These are phyloP conservation scores for Grosmannia clavigera DNA, from an alignment of 2,329 filamentous ascomycete genomes.

Conservation along the genomic window DNA sequence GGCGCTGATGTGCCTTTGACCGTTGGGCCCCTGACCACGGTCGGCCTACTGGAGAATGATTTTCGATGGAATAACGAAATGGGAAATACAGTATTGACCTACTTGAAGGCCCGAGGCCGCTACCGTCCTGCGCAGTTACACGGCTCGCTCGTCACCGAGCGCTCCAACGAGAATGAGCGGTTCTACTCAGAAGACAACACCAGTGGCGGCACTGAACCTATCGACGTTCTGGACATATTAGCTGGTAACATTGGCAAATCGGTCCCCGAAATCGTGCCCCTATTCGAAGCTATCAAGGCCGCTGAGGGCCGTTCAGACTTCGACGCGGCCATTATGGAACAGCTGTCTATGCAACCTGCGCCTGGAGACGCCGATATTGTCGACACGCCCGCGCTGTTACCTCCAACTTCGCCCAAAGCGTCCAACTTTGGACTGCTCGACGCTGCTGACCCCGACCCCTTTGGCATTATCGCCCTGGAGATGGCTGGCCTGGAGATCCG, in stretches of 20 bases:
- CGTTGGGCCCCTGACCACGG: constrained; percentile 44
- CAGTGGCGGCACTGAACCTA: constrained; percentile 10
- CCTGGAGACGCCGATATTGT: constrained; percentile 58
- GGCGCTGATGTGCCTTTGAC: constrained; percentile 15
- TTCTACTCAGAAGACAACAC: constrained; percentile 33
- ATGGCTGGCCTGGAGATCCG: constrained; percentile 80
- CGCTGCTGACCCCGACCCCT: constrained; percentile 77
- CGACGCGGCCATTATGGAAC: constrained; percentile 54
- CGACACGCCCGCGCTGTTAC: constrained; percentile 28
- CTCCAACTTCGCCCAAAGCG: constrained; percentile 22
- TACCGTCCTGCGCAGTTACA: constrained; percentile 41
- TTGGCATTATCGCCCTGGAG: constrained; percentile 80
- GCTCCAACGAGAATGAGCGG: constrained; percentile 46
- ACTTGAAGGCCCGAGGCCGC: constrained; percentile 46
- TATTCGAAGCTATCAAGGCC: constrained; percentile 76
- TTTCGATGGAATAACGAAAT: constrained; percentile 32
- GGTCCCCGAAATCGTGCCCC: constrained; percentile 40
- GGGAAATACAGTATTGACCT: constrained; percentile 42
- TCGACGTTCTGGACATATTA: constrained; percentile 43
- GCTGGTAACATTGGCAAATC: constrained; percentile 43
- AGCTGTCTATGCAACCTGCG: constrained; percentile 51
- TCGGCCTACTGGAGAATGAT: constrained; percentile 39
- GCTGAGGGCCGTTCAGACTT: constrained; percentile 74
- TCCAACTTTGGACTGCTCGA: constrained; percentile 60
- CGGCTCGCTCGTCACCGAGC: constrained; percentile 44